Base-by-base conservation (phyloP, 805 yeast genomes). In the Lachancea nothofagi region DNA sequence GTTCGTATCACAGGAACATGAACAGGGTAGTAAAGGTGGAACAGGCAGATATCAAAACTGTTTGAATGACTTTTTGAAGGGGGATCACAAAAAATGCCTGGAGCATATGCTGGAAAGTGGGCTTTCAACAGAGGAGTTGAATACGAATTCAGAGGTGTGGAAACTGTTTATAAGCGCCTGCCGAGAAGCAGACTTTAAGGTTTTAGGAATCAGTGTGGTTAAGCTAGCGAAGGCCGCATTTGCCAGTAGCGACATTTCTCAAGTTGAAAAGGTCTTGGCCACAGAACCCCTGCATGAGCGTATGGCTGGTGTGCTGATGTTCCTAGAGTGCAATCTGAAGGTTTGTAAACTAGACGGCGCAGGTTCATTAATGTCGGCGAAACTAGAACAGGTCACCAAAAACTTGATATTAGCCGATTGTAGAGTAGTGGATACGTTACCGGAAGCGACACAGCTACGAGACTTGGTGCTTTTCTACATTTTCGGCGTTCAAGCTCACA, bases 211-310 rank as follows among this genome's bases (percentile, higher is more conserved):
- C 25, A 43, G 43, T 19, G 22, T 44, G 9, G 33, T 39, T 17
- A 41, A 35, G 12, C 40, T 39, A 10, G 19, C 40, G 6, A 30
- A 27, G 10, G 14, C 24, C 8, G n/a, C 83, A 93, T 40, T 71
- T 51, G 13, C 81, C 78, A 29, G 83, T 77, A 32, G 69, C 66
- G 27, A 40, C 17, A 7, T 29, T 8, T 19, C 38, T 12, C 28
- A 13, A 3, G 19, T 22, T 17, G 24, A 34, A 18, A 8, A 15
- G 3, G n/a, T 29, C 5, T 15, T 34, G 15, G 25, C 19, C 4
- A 9, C 7, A 7, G 38, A 33, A 13, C 30, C 43, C 8, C 18
- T 34, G 13, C n/a, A 15, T 22, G 41, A 38, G 21, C 36, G 23
- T 20, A 31, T 26, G 5, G 36, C 33, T 9, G 31, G 31, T 5